phyloP scores from a whole-genome alignment of 2,329 filamentous ascomycete genomes.

The Arthrocladium fulminans region DNA sequence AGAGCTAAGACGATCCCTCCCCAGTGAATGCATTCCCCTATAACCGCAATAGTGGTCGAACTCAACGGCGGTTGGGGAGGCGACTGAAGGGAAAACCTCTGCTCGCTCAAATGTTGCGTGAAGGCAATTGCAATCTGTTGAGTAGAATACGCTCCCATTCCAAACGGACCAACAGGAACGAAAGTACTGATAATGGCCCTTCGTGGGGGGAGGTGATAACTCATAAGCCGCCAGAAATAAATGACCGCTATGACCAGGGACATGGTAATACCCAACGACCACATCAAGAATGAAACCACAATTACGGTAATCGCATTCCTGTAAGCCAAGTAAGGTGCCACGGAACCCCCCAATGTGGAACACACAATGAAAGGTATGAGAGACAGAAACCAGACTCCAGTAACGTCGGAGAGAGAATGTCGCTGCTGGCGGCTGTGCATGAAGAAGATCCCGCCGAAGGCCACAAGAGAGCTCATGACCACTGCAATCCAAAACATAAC shows the following conservation, averaged over 20 bases:
- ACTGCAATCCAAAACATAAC: conserved; percentile 22
- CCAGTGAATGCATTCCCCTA: conserved; percentile 22
- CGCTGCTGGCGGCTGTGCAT: conserved; percentile 16
- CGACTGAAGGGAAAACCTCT: conserved; percentile 14
- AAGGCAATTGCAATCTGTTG: conserved; percentile 18
- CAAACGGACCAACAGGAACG: conserved; percentile 57
- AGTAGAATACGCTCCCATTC: conserved; percentile 31
- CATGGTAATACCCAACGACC: conserved; percentile 16
- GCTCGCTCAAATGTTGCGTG: conserved; percentile 13
- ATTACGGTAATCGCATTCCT: conserved; percentile 9
- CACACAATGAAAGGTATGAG: conserved; percentile 18
- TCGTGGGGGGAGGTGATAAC: conserved; percentile 56
- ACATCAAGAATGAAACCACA: conserved; percentile 15
- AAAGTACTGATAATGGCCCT: conserved; percentile 61
- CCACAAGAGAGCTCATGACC: conserved; percentile 13
- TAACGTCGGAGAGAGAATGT: conserved; percentile 16
- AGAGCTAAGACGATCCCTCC: conserved; percentile 19
- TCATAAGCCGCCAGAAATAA: conserved; percentile 59
- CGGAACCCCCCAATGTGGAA: conserved; percentile 14
- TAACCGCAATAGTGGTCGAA: conserved; percentile 10
- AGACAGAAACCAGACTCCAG: conserved; percentile 16
- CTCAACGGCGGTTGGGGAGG: conserved; percentile 12
- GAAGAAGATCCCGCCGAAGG: conserved; percentile 16
- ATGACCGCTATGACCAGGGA: conserved; percentile 47
- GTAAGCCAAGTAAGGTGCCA: conserved; percentile 1